A percentile compares a stretch with the other conserved stretches of the same genome.
phyloP scores from a whole-genome alignment of 164 flowering plant species.

The Chimonanthus praecox region DNA sequence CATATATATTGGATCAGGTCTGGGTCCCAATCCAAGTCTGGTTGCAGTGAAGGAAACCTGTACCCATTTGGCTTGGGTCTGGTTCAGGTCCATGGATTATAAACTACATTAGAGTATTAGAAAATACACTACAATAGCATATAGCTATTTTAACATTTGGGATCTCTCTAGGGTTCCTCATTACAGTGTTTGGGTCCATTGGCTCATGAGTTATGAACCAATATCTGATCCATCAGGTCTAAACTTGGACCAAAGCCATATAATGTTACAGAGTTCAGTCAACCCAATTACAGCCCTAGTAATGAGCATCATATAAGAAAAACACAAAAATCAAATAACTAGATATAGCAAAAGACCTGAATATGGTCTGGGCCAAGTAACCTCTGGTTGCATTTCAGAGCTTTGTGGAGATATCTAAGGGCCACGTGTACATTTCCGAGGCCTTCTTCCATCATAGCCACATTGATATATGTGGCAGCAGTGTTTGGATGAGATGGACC shows the following conservation, averaged over 20 bases:
- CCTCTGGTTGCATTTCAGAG: constrained; percentile 89
- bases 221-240: background rate
- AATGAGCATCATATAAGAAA: background rate
- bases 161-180: background rate
- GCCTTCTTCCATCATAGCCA: constrained; percentile 99
- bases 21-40: background rate
- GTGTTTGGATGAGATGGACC: constrained; percentile 99
- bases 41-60: background rate
- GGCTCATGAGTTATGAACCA: background rate
- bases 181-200: background rate
- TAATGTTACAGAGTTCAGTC: background rate
- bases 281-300: background rate
- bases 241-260: background rate
- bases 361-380: constrained; percentile 98
- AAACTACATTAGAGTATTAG: background rate
- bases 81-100: background rate
- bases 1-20: background rate
- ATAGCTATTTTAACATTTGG: background rate
- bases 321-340: background rate
- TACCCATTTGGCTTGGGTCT: background rate
- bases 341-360: constrained; percentile 50
- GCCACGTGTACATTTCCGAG: constrained; percentile 98
- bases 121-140: too few relatives aligned
- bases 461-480: constrained; percentile 99
- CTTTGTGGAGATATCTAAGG: constrained; percentile 96